Evolutionary conservation across 2,329 filamentous ascomycete genomes (phyloP).

Genomic region (Fusarium coicis): DNA sequence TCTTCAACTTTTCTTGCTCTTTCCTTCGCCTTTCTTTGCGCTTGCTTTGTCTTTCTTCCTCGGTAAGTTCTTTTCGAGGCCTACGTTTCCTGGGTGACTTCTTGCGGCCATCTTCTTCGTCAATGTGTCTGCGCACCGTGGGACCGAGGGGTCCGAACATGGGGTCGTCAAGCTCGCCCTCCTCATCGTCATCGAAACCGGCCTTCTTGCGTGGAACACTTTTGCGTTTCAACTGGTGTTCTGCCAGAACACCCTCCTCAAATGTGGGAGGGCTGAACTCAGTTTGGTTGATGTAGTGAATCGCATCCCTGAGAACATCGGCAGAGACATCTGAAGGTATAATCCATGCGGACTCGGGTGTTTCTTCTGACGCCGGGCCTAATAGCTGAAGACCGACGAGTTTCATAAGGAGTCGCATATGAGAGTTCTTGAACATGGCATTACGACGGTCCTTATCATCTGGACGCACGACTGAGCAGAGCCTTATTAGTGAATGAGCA

Average conservation of each 20-base stretch:
- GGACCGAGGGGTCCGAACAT: conserved; percentile 78
- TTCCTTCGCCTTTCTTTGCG: conserved; percentile 71
- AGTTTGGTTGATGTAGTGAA: conserved; percentile 79
- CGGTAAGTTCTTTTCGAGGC: conserved; percentile 61
- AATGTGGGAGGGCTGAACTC: conserved; percentile 83
- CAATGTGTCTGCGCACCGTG: conserved; percentile 63
- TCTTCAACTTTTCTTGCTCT: conserved; percentile 79
- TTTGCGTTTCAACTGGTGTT: conserved; percentile 83
- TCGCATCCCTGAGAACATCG: conserved; percentile 71
- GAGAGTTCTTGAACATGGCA: conserved; percentile 89
- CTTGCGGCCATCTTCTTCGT: conserved; percentile 68
- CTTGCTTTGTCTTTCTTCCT: conserved; percentile 73
- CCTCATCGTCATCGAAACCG: conserved; percentile 77
- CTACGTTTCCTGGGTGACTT: conserved; percentile 57
- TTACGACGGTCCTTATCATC: conserved; percentile 73
- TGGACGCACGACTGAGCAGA: conserved; percentile 65
- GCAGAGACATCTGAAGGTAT: conserved; percentile 75
- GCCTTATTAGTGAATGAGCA: conserved; percentile 43
- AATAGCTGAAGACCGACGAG: conserved; percentile 76
- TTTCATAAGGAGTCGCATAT: conserved; percentile 85
- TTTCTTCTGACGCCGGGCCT: conserved; percentile 69
- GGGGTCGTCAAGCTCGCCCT: conserved; percentile 63
- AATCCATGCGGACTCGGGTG: conserved; percentile 80
- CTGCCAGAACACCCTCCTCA: conserved; percentile 78
- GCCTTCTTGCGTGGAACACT: conserved; percentile 64